These are phyloP conservation scores for Rhododendron kiyosumense DNA, from an alignment of 148 eudicot genomes.

Conservation along the genomic window DNA sequence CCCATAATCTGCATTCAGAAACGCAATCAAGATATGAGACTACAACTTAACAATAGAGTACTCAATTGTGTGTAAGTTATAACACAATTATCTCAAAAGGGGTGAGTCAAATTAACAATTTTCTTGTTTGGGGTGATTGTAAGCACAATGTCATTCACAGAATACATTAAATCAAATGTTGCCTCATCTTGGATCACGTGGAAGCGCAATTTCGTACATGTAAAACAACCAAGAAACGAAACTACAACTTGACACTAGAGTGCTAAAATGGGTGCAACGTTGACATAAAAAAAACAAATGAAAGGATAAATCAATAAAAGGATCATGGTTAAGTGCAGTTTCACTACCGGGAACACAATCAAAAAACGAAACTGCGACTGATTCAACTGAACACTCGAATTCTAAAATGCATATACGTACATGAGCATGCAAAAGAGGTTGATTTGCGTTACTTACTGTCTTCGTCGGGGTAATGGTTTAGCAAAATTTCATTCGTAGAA, in stretches of 20 bases:
- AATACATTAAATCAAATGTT: background rate
- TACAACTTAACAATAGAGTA: background rate
- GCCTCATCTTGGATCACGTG: background rate
- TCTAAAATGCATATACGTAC: background rate
- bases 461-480: background rate
- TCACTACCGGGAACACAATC: background rate
- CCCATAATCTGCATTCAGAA: constrained; percentile 5
- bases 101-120: background rate
- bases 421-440: background rate
- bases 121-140: background rate
- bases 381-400: background rate
- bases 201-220: background rate
- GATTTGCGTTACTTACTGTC: background rate
- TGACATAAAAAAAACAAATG: too few species aligned
- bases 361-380: background rate
- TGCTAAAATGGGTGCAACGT: background rate
- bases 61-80: background rate
- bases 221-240: background rate
- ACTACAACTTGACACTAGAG: background rate
- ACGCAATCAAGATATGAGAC: background rate
- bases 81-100: background rate
- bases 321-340: background rate
- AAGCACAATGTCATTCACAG: background rate
- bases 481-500: background rate
- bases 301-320: background rate